These are phyloP conservation scores for Neurospora sp. DNA, from an alignment of 495 filamentous ascomycete species.

Conservation along the genomic window DNA sequence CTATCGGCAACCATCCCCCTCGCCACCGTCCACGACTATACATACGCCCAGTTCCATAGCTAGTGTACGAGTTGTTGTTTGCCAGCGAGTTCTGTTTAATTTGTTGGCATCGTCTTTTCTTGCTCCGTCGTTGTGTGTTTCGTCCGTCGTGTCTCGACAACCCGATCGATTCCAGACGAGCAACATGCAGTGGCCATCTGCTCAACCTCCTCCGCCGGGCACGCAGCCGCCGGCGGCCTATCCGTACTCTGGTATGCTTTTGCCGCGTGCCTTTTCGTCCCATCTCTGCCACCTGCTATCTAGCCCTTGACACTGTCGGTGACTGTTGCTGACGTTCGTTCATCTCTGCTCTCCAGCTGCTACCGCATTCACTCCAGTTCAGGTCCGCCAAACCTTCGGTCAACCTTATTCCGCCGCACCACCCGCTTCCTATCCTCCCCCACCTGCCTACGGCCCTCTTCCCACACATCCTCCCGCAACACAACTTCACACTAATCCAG, in stretches of 20 bases:
- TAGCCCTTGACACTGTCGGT: neutral
- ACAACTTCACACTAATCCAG: conserved; percentile 18
- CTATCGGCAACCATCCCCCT: neutral
- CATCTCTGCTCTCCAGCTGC: conserved; percentile 16
- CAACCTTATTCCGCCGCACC: conserved; percentile 25
- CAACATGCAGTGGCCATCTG: conserved; percentile 14
- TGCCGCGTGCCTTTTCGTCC: neutral
- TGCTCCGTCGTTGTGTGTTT: neutral
- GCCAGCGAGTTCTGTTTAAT: neutral
- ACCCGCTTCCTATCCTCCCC: conserved; percentile 14
- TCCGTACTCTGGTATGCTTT: conserved; percentile 20
- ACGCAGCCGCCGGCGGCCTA: conserved; percentile 23
- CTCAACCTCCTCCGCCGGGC: conserved; percentile 20
- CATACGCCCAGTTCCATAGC: neutral
- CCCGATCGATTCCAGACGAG: neutral
- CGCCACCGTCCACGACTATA: neutral
- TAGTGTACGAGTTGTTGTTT: neutral
- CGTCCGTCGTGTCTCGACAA: neutral
- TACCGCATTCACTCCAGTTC: conserved; percentile 43
- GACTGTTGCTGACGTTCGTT: conserved; percentile 15
- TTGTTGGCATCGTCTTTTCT: neutral
- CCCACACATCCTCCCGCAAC: conserved; percentile 9
- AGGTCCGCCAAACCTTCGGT: conserved; percentile 35
- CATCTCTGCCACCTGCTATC: neutral
- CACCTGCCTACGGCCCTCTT: conserved; percentile 16